A percentile compares a stretch with the other conserved stretches of the same genome.
These are phyloP conservation scores for Thelonectria olida DNA, from an alignment of 2,329 filamentous ascomycete species.

Conservation along the genomic window DNA sequence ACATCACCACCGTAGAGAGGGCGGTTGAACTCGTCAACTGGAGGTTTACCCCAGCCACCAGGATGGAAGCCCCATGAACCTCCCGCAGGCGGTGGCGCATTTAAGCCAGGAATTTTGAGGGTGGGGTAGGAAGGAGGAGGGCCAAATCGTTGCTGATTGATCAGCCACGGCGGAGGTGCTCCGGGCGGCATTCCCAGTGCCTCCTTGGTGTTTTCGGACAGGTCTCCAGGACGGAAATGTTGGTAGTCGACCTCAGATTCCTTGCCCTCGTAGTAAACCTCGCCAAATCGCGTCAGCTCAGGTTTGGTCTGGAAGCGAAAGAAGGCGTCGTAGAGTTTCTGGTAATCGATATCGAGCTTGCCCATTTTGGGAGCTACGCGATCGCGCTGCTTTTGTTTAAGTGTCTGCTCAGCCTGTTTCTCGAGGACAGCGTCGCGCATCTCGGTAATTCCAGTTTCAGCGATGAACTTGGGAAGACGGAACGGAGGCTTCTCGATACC, in stretches of 20 bases:
- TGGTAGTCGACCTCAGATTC: constrained; percentile 95
- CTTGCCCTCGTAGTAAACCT: constrained; percentile 99
- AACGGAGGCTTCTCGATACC: constrained; percentile 97
- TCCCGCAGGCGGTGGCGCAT: constrained; percentile 89
- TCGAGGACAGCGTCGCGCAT: constrained; percentile 97
- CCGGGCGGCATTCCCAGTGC: constrained; percentile 93
- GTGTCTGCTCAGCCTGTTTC: constrained; percentile 89
- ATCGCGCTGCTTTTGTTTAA: constrained; percentile 97
- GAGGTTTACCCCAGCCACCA: constrained; percentile 95
- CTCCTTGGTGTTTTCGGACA: constrained; percentile 89
- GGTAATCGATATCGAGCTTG: constrained; percentile 97
- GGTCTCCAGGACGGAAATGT: constrained; percentile 87
- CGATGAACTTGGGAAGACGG: constrained; percentile 92
- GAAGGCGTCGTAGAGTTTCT: constrained; percentile 97
- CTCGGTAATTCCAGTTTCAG: constrained; percentile 95
- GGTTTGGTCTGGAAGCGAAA: constrained; percentile 98
- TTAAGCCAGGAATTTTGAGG: constrained; percentile 93
- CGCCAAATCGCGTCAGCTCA: constrained; percentile 90
- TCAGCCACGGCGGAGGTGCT: constrained; percentile 94
- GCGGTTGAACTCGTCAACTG: constrained; percentile 90
- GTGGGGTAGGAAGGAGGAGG: constrained; percentile 94
- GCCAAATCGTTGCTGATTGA: constrained; percentile 94
- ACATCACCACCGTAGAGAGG: constrained; percentile 95
- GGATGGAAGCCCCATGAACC: constrained; percentile 95
- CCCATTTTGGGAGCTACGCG: constrained; percentile 96